phyloP scores from a whole-genome alignment of 2,329 filamentous ascomycete species.

The Talaromyces sp. region DNA sequence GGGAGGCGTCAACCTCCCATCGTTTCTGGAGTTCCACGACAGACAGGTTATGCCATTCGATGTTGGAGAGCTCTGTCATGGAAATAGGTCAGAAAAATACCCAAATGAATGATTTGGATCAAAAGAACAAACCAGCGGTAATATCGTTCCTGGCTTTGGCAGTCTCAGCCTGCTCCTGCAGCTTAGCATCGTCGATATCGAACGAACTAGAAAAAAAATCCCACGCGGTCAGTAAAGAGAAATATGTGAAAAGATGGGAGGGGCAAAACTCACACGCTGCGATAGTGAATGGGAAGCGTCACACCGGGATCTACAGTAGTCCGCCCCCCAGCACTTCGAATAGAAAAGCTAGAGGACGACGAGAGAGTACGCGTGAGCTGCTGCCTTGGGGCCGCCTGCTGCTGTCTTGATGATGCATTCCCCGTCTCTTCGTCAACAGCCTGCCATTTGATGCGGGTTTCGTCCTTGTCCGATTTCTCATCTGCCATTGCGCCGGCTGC shows the following conservation, averaged over 20 bases:
- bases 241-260: background rate
- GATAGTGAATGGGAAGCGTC: constrained; percentile 27
- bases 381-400: constrained; percentile 1
- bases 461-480: background rate
- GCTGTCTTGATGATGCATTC: background rate
- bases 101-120: background rate
- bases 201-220: constrained; percentile 39
- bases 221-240: constrained; percentile 1
- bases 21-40: constrained; percentile 56
- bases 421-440: constrained; percentile 14
- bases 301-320: constrained; percentile 20
- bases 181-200: constrained; percentile 54
- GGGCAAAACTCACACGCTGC: constrained; percentile 20
- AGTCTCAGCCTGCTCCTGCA: constrained; percentile 39
- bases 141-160: constrained; percentile 43
- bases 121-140: constrained; percentile 37
- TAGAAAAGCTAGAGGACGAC: constrained; percentile 11
- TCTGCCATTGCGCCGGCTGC: background rate
- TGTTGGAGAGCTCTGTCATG: constrained; percentile 49
- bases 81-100: background rate
- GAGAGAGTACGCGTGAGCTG: constrained; percentile 10
- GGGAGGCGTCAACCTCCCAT: constrained; percentile 51
- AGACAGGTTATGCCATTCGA: constrained; percentile 65
- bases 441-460: constrained; percentile 12
- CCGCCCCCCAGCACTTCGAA: constrained; percentile 9